A percentile compares a stretch with the other conserved stretches of the same genome.
phyloP scores from a whole-genome alignment of 2,329 filamentous ascomycete species.

The Trichoderma sp. region DNA sequence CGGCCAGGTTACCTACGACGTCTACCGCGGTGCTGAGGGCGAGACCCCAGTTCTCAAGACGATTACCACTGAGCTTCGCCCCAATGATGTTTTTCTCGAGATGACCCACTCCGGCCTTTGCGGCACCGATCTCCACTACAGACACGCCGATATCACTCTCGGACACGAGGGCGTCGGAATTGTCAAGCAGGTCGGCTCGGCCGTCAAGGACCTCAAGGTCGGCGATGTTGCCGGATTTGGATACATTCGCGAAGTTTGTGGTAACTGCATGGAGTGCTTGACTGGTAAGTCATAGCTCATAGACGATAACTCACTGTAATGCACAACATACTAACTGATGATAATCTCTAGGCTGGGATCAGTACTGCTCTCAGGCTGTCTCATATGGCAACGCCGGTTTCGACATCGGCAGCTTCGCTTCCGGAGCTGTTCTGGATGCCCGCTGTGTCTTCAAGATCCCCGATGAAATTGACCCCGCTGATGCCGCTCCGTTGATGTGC shows the following conservation, averaged over 20 bases:
- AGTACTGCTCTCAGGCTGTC: constrained; percentile 47
- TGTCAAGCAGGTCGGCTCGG: constrained; percentile 55
- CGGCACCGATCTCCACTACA: constrained; percentile 60
- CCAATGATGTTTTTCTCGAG: constrained; percentile 61
- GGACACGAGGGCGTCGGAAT: constrained; percentile 68
- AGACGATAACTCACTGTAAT: constrained; percentile 50
- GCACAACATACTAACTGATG: constrained; percentile 44
- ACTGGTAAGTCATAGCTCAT: background rate
- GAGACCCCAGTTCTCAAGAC: constrained; percentile 15
- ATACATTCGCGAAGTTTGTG: constrained; percentile 18
- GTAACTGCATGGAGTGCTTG: constrained; percentile 17
- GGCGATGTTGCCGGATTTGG: constrained; percentile 67
- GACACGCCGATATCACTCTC: constrained; percentile 40
- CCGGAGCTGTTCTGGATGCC: constrained; percentile 35
- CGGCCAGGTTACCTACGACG: constrained; percentile 18
- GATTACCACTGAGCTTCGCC: constrained; percentile 9
- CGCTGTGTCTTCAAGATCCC: constrained; percentile 55
- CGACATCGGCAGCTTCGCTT: constrained; percentile 36
- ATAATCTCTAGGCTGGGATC: constrained; percentile 46
- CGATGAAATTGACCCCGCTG: constrained; percentile 42
- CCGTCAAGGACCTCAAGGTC: constrained; percentile 51
- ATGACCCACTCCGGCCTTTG: constrained; percentile 68
- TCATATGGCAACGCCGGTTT: constrained; percentile 53
- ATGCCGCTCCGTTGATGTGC: constrained; percentile 67
- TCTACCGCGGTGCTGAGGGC: constrained; percentile 14